A percentile compares a stretch with the other conserved stretches of the same genome.
Conservation (phyloP, 176 grass and related monocot genomes). For the Juncus effusus region DNA sequence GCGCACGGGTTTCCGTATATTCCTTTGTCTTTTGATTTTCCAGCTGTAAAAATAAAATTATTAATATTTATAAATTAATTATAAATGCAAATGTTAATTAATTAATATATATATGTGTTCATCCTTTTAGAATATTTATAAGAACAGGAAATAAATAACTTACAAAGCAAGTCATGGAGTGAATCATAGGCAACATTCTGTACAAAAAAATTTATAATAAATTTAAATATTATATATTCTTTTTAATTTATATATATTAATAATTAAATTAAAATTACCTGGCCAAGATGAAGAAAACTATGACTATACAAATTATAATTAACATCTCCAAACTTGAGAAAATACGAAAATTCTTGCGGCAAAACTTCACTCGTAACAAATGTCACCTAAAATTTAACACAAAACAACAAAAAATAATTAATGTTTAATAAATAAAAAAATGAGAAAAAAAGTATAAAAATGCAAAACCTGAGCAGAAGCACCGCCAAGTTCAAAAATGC, state of each 20-base stretch:
- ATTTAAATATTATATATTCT: not conserved
- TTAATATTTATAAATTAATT: slow-evolving; percentile 18
- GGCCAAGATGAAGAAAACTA: slow-evolving; percentile 89
- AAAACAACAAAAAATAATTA: slow-evolving; percentile 16
- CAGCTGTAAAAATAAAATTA: slow-evolving; percentile 40
- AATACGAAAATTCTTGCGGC: slow-evolving; percentile 47
- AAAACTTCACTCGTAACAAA: slow-evolving; percentile 58
- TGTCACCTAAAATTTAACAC: slow-evolving; percentile 43
- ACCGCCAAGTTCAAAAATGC: slow-evolving; percentile 89
- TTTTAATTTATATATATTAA: slow-evolving; percentile 3
- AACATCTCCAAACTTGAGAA: slow-evolving; percentile 54
- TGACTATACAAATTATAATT: slow-evolving; percentile 83
- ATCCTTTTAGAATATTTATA: not conserved
- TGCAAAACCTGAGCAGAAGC: slow-evolving; percentile 70
- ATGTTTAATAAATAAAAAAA: not conserved
- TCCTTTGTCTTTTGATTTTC: slow-evolving; percentile 42
- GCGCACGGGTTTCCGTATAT: slow-evolving; percentile 85
- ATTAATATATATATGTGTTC: slow-evolving; percentile 14
- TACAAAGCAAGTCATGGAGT: slow-evolving; percentile 55
- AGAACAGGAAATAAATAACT: not conserved
- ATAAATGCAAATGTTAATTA: not conserved
- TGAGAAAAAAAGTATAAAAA: slow-evolving; percentile 24
- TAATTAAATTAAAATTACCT: slow-evolving; percentile 43
- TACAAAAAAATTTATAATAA: slow-evolving; percentile 22
- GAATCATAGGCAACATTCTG: slow-evolving; percentile 94